These are phyloP conservation scores for Vitis hybrid DNA, from an alignment of 177 flowering plant species.

Conservation along the genomic window DNA sequence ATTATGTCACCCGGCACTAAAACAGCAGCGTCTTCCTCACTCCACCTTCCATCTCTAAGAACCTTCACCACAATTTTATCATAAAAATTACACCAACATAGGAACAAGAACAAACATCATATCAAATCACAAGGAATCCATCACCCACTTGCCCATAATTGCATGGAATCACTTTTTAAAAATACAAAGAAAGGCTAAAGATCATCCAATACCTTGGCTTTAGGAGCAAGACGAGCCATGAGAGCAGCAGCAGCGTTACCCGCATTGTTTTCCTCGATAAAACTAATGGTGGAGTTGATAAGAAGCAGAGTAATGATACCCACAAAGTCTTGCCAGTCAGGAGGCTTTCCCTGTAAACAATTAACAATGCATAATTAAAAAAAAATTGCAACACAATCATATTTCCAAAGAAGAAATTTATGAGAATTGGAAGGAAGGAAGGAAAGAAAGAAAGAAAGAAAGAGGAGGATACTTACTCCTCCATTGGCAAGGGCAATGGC, in stretches of 20 bases:
- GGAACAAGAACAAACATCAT: too few species aligned
- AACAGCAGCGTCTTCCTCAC: too few species aligned
- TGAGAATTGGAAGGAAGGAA: not conserved
- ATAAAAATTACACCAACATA: too few species aligned
- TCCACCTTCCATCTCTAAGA: too few species aligned
- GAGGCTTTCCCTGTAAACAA: conserved; percentile 64
- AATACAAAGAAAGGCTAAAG: too few species aligned
- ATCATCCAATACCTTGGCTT: conserved; percentile 61
- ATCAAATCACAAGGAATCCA: too few species aligned
- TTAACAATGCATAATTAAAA: not conserved
- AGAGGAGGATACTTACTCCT: conserved; percentile 49
- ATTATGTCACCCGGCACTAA: too few species aligned
- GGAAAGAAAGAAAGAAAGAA: not conserved
- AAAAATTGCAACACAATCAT: not conserved
- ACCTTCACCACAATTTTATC: too few species aligned
- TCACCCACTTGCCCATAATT: too few species aligned
- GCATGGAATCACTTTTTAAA: too few species aligned
- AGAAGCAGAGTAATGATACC: conserved; percentile 74
- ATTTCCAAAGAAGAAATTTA: not conserved
- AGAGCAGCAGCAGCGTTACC: conserved; percentile 95
- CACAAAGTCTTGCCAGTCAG: conserved; percentile 88
- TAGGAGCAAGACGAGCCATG: conserved; percentile 92
- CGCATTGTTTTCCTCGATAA: conserved; percentile 89
- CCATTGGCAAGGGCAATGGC: conserved; percentile 90
- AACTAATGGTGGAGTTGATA: conserved; percentile 87